Evolutionary conservation across 768 basidiomycete species (phyloP).

Genomic region (Lyophyllum semitale): DNA sequence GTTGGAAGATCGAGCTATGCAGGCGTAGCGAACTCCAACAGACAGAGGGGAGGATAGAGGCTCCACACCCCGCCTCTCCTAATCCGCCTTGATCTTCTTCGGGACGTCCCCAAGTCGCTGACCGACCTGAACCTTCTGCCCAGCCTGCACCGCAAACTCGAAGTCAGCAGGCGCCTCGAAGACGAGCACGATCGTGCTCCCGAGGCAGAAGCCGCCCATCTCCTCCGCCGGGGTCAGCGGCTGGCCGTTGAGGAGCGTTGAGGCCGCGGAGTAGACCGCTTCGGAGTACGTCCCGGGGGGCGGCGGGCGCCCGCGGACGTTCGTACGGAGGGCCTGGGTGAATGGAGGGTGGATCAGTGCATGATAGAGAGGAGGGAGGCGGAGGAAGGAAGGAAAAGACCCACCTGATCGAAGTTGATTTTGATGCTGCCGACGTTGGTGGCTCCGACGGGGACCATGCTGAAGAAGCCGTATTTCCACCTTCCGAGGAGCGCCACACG

Average conservation of each 20-base stretch:
- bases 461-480: conserved; percentile 95
- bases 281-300: conserved; percentile 89
- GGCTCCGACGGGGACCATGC: conserved; percentile 97
- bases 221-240: conserved; percentile 88
- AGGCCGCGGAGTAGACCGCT: conserved; percentile 87
- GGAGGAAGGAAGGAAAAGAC: background rate
- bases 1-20: conserved; percentile 23
- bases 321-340: conserved; percentile 86
- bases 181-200: conserved; percentile 94
- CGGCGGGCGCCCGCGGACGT: conserved; percentile 70
- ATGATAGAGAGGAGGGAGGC: conserved; percentile 6
- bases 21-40: background rate
- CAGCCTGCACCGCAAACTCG: conserved; percentile 72
- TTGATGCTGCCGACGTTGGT: conserved; percentile 98
- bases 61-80: background rate
- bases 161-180: conserved; percentile 92
- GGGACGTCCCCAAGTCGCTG: conserved; percentile 70
- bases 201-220: conserved; percentile 96
- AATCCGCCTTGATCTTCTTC: conserved; percentile 28
- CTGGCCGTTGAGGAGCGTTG: conserved; percentile 81
- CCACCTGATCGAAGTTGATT: conserved; percentile 89
- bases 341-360: background rate
- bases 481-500: conserved; percentile 92
- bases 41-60: background rate
- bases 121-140: conserved; percentile 87